Conservation (phyloP, 2,329 filamentous ascomycete genomes). For the Pseudophaeomoniella oleicola region DNA sequence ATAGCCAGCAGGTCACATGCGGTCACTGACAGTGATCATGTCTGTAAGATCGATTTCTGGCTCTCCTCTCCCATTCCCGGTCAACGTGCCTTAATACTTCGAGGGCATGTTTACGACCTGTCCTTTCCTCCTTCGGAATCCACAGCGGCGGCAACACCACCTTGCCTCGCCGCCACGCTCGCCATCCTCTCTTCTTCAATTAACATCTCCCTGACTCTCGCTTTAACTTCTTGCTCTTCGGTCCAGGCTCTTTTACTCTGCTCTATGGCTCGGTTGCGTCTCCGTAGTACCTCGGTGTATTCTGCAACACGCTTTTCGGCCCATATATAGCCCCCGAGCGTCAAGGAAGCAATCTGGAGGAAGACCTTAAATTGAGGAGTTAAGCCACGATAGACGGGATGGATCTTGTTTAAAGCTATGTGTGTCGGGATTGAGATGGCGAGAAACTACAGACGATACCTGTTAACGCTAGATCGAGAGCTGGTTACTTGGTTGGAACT, state of each 20-base stretch:
- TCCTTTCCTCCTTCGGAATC: neutral
- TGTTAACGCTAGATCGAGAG: no score
- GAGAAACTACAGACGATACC: conserved; percentile 23
- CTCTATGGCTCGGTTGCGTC: conserved; percentile 21
- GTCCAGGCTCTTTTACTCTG: conserved; percentile 10
- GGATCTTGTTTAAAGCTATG: conserved; percentile 25
- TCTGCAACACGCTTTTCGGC: conserved; percentile 30
- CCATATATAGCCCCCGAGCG: conserved; percentile 32
- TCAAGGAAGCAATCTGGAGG: conserved; percentile 32
- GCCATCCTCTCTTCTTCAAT: conserved; percentile 2
- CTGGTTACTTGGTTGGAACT: no score
- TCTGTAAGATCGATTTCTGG: no score
- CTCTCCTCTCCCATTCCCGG: no score
- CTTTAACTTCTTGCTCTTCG: conserved; percentile 15
- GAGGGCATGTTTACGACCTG: no score
- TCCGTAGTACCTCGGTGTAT: conserved; percentile 28
- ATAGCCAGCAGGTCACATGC: no score
- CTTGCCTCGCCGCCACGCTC: neutral
- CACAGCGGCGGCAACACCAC: neutral
- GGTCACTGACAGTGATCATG: no score
- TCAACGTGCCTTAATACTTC: no score
- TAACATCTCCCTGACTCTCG: conserved; percentile 19
- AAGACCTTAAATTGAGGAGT: conserved; percentile 36
- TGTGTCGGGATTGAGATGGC: conserved; percentile 30
- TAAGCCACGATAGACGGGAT: conserved; percentile 29